Evolutionary conservation across 768 basidiomycete genomes (phyloP).

Genomic region (Tulasnella sp.): DNA sequence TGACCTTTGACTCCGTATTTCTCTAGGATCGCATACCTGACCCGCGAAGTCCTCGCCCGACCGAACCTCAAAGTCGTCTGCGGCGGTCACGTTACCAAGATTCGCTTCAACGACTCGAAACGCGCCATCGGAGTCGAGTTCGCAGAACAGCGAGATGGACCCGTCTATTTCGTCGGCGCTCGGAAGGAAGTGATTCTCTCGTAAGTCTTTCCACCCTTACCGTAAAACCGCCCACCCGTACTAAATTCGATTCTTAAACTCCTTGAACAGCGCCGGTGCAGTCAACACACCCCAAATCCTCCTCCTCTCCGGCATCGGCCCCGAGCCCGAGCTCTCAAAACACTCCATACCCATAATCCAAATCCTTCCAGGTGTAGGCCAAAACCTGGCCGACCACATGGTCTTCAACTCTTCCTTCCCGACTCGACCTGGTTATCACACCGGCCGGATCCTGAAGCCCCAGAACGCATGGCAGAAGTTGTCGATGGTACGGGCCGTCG

Average conservation of each 20-base stretch:
- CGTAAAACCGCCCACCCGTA: background rate
- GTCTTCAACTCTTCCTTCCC: constrained; percentile 27
- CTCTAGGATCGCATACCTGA: constrained; percentile 21
- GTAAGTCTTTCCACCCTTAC: background rate
- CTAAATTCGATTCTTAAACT: background rate
- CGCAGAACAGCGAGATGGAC: background rate
- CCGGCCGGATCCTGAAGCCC: background rate
- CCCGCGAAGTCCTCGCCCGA: constrained; percentile 20
- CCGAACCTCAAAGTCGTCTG: constrained; percentile 23
- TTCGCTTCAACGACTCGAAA: constrained; percentile 17
- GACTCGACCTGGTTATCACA: background rate
- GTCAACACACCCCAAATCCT: constrained; percentile 36
- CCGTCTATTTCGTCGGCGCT: constrained; percentile 16
- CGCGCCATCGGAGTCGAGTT: constrained; percentile 24
- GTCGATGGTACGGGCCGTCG: background rate
- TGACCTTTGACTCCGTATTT: background rate
- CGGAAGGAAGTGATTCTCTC: constrained; percentile 23
- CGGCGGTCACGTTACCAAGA: constrained; percentile 20
- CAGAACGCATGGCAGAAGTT: background rate
- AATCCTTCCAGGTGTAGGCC: constrained; percentile 67
- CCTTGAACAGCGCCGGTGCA: constrained; percentile 30
- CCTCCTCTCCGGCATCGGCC: constrained; percentile 54
- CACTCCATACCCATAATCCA: constrained; percentile 49
- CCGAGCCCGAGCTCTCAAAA: constrained; percentile 45
- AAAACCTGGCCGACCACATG: constrained; percentile 63